phyloP scores from a whole-genome alignment of 805 yeast genomes.

The Zygosaccharomyces bailii region DNA sequence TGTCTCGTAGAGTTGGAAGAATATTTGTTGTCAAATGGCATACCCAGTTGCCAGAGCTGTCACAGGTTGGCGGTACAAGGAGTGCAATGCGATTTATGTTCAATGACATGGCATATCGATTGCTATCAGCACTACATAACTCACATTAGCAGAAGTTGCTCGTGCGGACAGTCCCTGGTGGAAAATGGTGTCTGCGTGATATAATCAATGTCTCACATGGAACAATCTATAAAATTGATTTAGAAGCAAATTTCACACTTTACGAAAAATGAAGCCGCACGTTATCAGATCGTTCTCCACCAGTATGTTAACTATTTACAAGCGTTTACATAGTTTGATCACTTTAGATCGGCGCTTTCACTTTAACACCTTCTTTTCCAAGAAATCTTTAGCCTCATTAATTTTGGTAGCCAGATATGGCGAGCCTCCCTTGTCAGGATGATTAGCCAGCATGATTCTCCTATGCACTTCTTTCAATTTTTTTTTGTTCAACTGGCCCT shows the following conservation, averaged over 20 bases:
- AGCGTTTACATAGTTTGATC: not conserved
- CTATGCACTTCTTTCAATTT: conserved; percentile 82
- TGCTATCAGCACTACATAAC: conserved; percentile 32
- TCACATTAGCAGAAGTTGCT: conserved; percentile 27
- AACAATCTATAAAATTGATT: no score
- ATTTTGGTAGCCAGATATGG: conserved; percentile 87
- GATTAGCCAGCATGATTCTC: conserved; percentile 84
- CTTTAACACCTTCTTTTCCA: conserved; percentile 33
- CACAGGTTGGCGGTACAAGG: conserved; percentile 26
- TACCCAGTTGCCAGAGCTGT: conserved; percentile 25
- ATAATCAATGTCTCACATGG: no score
- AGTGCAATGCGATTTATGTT: conserved; percentile 18
- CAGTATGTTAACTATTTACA: conserved; percentile 7
- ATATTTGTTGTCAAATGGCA: conserved; percentile 18
- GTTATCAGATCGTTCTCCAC: not conserved
- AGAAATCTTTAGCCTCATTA: conserved; percentile 76
- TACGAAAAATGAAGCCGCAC: not conserved
- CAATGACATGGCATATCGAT: conserved; percentile 30
- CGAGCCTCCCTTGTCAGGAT: conserved; percentile 94
- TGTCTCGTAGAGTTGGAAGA: conserved; percentile 30
- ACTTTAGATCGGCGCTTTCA: conserved; percentile 1
- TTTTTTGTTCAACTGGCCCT: conserved; percentile 56
- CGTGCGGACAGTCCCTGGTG: conserved; percentile 19
- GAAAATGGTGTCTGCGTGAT: conserved; percentile 25
- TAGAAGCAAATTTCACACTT: no score